These are phyloP conservation scores for Powellomyces hirtus DNA, from an alignment of 192 early-diverging fungal species.

Conservation along the genomic window DNA sequence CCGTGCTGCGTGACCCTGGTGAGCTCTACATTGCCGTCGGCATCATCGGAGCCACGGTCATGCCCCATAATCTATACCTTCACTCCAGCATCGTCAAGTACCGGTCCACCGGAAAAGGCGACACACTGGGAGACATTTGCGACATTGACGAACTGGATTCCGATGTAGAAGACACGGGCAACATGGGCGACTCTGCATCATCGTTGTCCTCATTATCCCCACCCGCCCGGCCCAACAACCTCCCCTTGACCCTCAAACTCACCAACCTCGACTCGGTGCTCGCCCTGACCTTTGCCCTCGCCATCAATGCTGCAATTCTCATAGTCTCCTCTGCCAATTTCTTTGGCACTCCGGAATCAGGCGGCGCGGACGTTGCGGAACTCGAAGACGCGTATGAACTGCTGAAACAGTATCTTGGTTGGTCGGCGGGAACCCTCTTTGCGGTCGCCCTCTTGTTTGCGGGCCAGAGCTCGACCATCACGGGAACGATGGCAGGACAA, in stretches of 20 bases:
- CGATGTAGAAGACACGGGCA: no score
- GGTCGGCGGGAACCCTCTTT: constrained; percentile 65
- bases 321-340: constrained; percentile 78
- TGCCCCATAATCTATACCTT: constrained; percentile 87
- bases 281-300: constrained; percentile 68
- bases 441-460: constrained; percentile 73
- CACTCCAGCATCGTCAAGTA: constrained; percentile 75
- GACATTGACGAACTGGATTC: neutral
- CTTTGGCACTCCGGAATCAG: constrained; percentile 45
- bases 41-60: constrained; percentile 84
- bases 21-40: constrained; percentile 71
- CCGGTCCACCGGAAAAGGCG: constrained; percentile 36
- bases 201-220: constrained; percentile 41
- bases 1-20: constrained; percentile 56
- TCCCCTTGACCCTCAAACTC: constrained; percentile 61
- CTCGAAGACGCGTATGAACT: constrained; percentile 66
- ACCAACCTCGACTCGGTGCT: constrained; percentile 64
- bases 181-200: no score
- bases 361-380: constrained; percentile 54
- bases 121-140: constrained; percentile 34
- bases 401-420: constrained; percentile 58
- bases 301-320: constrained; percentile 77
- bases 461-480: constrained; percentile 75
- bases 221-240: constrained; percentile 63
- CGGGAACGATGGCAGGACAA: constrained; percentile 83